Evolutionary conservation across 352 stramenopile genomes (phyloP), one percentile per base, ranked within the genome.

Genomic region (Phytopythium ostracodes): DNA sequence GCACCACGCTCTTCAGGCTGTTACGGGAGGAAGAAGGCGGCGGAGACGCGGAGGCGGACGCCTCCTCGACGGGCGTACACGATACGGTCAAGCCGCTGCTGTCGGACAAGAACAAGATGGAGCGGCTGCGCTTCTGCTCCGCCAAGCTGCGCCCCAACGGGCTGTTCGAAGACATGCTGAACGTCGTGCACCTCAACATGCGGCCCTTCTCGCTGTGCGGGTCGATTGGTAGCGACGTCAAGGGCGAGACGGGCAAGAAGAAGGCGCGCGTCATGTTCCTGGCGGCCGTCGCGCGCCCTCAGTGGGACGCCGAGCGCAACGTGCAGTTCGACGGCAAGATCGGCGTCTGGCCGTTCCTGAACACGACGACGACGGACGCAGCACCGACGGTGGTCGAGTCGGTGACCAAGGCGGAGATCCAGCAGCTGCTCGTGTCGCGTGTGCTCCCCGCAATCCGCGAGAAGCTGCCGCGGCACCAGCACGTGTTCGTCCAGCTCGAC

Each of bases 191-290:
- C 50, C 66, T 80, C 11, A 76, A 80, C 40, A 71, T 70, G 59
- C 79, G 79, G 49, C 77, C 65, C 69, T 75, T 67, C 50, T 65
- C 50, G 22, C 40, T 80, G 5, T 66, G 59, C 11, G 59, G 64
- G 20, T 56, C 40, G 40, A 15, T 46, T 11, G 36, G 22, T 0
- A 25, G 24, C 35, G 25, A 46, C 36, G 22, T 35, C 24, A 36
- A 60, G 24, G 59, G 65, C 50, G 65, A 76, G 29, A 50, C 50
- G n/a, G 14, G 33, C 6, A 60, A 40, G 54, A 75, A 72, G 59
- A 80, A 74, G 50, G 65, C 54, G 14, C 73, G 72, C 46, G 70
- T 69, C 25, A 79, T 79, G 72, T 77, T 81, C 40, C 64, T 84
- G 2, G 53, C 70, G 43, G 75, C 70, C 44, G 65, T 84, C 18